Conservation (phyloP, 306 rosid species). For the Chamaecrista fasciculata region DNA sequence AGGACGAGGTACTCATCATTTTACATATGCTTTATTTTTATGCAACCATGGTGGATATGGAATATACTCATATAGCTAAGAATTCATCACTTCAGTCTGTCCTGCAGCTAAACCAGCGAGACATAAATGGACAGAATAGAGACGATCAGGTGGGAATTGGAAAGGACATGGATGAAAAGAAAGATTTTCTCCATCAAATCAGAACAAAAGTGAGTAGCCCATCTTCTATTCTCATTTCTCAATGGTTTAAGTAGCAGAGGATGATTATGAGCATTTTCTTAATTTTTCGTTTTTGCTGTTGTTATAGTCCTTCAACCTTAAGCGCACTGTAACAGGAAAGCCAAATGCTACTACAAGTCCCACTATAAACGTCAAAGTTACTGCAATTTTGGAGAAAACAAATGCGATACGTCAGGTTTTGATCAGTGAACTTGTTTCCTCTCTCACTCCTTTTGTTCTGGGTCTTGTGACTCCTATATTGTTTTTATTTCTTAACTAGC, state of each 20-base stretch:
- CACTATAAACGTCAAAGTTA: conserved; percentile 61
- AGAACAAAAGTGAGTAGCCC: conserved; percentile 62
- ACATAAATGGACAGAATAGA: conserved; percentile 43
- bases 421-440: background rate
- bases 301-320: conserved; percentile 75
- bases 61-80: conserved; percentile 8
- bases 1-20: conserved; percentile 53
- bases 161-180: conserved; percentile 53
- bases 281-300: conserved; percentile 10
- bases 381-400: conserved; percentile 93
- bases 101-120: conserved; percentile 39
- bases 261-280: background rate
- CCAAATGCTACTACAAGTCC: conserved; percentile 41
- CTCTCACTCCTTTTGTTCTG: background rate
- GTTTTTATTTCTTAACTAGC: conserved; percentile 12
- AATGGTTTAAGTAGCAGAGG: background rate
- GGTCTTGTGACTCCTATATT: background rate
- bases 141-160: conserved; percentile 44
- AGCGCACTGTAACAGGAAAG: conserved; percentile 56
- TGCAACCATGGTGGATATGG: conserved; percentile 18
- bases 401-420: conserved; percentile 92
- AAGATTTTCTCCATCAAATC: conserved; percentile 80
- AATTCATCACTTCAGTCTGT: conserved; percentile 25
- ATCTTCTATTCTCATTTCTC: background rate
- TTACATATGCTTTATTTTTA: conserved; percentile 1